Conservation (phyloP, 495 filamentous ascomycete genomes). For the Xylaria castorea region DNA sequence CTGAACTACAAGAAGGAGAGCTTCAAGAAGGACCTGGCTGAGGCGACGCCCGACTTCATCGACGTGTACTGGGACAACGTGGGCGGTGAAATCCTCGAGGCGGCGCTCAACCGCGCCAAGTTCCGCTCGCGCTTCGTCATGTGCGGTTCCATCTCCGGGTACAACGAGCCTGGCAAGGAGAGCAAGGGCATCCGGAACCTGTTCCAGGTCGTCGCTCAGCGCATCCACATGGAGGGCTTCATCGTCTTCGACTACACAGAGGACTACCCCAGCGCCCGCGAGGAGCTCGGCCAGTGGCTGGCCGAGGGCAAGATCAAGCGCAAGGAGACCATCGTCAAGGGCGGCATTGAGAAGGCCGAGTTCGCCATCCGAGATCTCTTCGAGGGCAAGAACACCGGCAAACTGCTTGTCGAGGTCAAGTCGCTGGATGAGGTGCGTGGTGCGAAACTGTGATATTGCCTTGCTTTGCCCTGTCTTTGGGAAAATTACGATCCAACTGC, state of each 20-base stretch:
- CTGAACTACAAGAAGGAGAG: constrained; percentile 69
- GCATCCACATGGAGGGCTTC: constrained; percentile 66
- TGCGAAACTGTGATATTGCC: constrained; percentile 28
- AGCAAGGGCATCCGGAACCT: constrained; percentile 43
- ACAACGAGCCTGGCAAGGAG: constrained; percentile 46
- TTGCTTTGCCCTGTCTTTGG: neutral
- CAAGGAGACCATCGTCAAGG: constrained; percentile 63
- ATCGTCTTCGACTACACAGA: constrained; percentile 61
- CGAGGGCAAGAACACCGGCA: constrained; percentile 63
- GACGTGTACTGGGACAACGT: constrained; percentile 75
- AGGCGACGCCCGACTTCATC: constrained; percentile 65
- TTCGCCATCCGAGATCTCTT: constrained; percentile 58
- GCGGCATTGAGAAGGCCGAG: constrained; percentile 59
- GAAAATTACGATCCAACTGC: neutral
- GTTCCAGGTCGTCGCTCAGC: constrained; percentile 43
- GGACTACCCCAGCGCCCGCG: constrained; percentile 48
- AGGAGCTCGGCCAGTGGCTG: constrained; percentile 59
- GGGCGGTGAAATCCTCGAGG: constrained; percentile 58
- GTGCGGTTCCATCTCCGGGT: constrained; percentile 60
- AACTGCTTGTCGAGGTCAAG: constrained; percentile 42
- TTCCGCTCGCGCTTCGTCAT: constrained; percentile 64
- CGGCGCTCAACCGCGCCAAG: constrained; percentile 64
- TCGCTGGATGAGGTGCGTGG: constrained; percentile 30
- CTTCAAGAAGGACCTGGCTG: constrained; percentile 63
- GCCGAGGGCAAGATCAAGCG: constrained; percentile 61